These are phyloP conservation scores for Epithele typhae DNA, from an alignment of 768 basidiomycete genomes.

Conservation along the genomic window DNA sequence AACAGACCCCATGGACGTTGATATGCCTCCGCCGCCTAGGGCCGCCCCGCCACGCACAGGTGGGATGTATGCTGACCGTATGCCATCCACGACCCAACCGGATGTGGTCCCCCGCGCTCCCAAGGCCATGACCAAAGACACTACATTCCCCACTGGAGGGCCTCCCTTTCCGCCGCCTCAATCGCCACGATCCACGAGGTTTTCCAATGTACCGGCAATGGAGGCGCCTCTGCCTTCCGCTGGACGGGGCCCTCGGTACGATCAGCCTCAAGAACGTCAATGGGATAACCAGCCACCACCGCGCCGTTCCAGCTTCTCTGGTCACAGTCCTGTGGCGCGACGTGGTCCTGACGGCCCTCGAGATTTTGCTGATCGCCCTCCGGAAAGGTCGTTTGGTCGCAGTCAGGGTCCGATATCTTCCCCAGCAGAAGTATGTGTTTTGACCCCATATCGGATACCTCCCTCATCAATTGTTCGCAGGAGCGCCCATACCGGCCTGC, in stretches of 20 bases:
- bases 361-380: background rate
- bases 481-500: no score
- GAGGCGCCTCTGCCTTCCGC: background rate
- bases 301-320: background rate
- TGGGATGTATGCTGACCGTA: conserved; percentile 31
- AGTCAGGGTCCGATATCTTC: no score
- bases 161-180: background rate
- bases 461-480: no score
- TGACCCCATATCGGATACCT: no score
- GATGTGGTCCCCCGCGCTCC: conserved; percentile 26
- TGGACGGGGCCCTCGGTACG: background rate
- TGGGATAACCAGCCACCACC: background rate
- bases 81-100: conserved; percentile 7
- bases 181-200: background rate
- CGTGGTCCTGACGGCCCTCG: background rate
- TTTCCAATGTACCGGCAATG: background rate
- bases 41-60: conserved; percentile 6
- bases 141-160: background rate
- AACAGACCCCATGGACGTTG: conserved; percentile 17
- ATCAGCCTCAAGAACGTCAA: background rate
- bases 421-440: no score
- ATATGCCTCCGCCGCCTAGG: conserved; percentile 14
- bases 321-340: background rate
- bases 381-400: no score
- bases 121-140: conserved; percentile 27